Evolutionary conservation across 164 flowering plant species (phyloP), one percentile per base, ranked within the genome.

Genomic region (Santalum album): DNA sequence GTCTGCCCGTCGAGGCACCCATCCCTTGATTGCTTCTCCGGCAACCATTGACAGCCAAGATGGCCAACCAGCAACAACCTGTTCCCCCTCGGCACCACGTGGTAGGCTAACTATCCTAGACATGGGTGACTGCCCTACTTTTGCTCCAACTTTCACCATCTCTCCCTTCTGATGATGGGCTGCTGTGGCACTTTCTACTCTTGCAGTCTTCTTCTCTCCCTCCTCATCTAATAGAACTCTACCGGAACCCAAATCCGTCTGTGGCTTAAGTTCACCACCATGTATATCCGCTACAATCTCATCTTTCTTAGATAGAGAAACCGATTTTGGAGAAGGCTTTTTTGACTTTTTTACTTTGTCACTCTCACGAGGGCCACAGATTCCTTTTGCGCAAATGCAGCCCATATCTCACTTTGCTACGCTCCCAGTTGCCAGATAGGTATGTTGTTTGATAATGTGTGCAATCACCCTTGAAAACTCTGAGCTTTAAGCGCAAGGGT

Each of bases 41-140:
- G 75, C 72, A n/a, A 53, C 80, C 0, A 56, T 70, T 10, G 75
- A 55, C 11, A 76, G 67, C 80, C 80, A 76, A 1, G 72, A 26
- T 0, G 80, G 80, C 80, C 80, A 76, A 25, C 77, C 80, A 17
- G 75, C 72, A 2, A 70, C 77, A 32, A 67, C 71, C 54, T 72
- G 75, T 63, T 70, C 80, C 5, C 80, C 77, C 2, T 53, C 66
- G 25, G 47, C 45, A 59, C 72, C 65, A 60, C 64, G 72, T 6
- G 72, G 74, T 19, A 29, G 56, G 48, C 57, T 67, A 53, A 64
- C 49, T 50, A 43, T 20, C 65, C 70, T 67, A 9, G 60, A 38
- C 42, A 38, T 38, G 16, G 42, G 16, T 1, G 12, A 10, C 17
- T 14, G 16, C 14, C 16, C 42, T 9, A n/a, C n/a, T n/a, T 12